Conservation (phyloP, 148 eudicot genomes). For the Cornus controversa region DNA sequence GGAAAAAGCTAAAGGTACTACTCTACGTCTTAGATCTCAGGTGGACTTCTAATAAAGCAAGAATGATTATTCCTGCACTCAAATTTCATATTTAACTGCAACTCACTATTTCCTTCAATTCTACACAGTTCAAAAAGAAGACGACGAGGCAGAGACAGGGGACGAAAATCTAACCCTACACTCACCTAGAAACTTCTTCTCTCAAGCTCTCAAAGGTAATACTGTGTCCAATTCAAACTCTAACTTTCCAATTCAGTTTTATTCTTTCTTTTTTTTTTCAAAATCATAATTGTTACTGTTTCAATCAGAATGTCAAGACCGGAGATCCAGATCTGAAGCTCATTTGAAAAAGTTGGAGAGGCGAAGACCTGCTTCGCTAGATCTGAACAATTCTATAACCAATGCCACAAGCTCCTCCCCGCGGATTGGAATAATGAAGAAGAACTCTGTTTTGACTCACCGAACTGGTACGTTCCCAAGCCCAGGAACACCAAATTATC, state of each 20-base stretch:
- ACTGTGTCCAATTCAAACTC: neutral
- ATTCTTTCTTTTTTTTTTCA: neutral
- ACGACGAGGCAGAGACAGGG: conserved; percentile 41
- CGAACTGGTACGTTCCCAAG: conserved; percentile 62
- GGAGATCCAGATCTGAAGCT: conserved; percentile 65
- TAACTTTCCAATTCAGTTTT: neutral
- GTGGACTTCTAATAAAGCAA: conserved; percentile 1
- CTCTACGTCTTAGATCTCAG: neutral
- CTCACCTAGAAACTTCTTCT: conserved; percentile 76
- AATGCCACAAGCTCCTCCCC: conserved; percentile 61
- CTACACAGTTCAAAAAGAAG: conserved; percentile 44
- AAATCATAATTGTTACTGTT: neutral
- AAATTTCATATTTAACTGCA: conserved; percentile 9
- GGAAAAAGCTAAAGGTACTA: conserved; percentile 79
- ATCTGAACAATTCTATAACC: conserved; percentile 51
- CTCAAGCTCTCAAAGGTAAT: conserved; percentile 77
- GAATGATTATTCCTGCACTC: neutral
- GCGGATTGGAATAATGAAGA: conserved; percentile 56
- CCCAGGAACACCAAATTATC: conserved; percentile 80
- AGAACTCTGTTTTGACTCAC: conserved; percentile 27
- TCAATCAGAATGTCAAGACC: conserved; percentile 67
- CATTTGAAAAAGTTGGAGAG: conserved; percentile 47
- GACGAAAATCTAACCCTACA: conserved; percentile 42
- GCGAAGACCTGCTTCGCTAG: conserved; percentile 69
- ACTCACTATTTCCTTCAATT: conserved; percentile 16